phyloP scores from a whole-genome alignment of 2,329 filamentous ascomycete species.

The Pseudocercospora eumusae region DNA sequence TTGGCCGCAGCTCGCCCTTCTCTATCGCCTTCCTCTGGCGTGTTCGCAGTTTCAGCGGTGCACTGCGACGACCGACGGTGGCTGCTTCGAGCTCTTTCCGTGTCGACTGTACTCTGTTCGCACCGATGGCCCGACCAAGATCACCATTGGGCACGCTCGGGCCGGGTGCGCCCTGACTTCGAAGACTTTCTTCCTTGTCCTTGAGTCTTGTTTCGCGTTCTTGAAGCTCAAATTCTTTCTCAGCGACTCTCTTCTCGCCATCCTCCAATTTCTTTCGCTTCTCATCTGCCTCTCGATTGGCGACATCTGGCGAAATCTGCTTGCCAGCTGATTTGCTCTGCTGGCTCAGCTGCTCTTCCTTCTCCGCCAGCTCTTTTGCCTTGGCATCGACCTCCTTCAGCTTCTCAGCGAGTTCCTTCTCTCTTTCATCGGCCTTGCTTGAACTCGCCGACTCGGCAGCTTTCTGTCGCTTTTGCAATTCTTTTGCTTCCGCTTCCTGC shows the following conservation, averaged over 20 bases:
- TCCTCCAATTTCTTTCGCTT: neutral
- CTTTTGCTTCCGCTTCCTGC: neutral
- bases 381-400: constrained; percentile 10
- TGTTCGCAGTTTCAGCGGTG: constrained; percentile 13
- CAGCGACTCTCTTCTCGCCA: neutral
- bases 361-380: neutral
- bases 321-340: neutral
- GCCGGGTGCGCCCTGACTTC: neutral
- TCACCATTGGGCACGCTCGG: neutral
- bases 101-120: constrained; percentile 8
- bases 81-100: constrained; percentile 13
- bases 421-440: constrained; percentile 3
- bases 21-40: constrained; percentile 10
- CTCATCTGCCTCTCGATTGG: neutral
- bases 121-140: neutral
- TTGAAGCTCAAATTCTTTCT: neutral
- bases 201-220: neutral
- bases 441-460: neutral
- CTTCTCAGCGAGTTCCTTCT: constrained; percentile 12
- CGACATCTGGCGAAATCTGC: neutral
- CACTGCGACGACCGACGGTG: constrained; percentile 12
- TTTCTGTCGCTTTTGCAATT: neutral
- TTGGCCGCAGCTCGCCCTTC: constrained; percentile 12
- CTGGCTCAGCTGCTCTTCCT: neutral
- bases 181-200: neutral